Evolutionary conservation across 2,329 filamentous ascomycete species (phyloP), one percentile per base, ranked within the genome.

Genomic region (Cadophora sp.): DNA sequence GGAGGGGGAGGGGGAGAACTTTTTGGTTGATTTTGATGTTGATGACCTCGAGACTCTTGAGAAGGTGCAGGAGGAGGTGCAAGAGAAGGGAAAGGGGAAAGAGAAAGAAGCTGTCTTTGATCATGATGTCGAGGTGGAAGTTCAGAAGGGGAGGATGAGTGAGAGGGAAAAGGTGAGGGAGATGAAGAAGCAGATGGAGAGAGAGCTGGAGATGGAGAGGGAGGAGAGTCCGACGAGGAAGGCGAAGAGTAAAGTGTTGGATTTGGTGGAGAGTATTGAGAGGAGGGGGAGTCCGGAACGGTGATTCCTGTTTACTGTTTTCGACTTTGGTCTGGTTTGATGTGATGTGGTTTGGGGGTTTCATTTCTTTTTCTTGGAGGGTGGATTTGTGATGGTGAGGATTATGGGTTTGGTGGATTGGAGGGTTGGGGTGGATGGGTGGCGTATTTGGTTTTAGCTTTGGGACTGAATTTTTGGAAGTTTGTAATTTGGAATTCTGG

Each of bases 181-280:
- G 43, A 36, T 53, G 11, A 56, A 65, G 27, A 66, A 62, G 24
- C 56, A 47, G 9, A 45, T 41, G 43, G 50, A 22, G 24, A 36
- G 18, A 41, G 30, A 36, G 33, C 53, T n/a, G 30, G 39, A 65
- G 55, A 67, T 63, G 18, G 30, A 18, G 30, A 56, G 53, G 13
- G 13, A 24, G n/a, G 33, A 24, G 6, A 58, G 55, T 64, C 62
- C 65, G 4, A 72, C 59, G 36, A 61, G 66, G 16, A 71, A 66
- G 33, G 64, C 45, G 1, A 63, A 68, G 65, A 65, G 71, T 16
- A 71, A 68, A 27, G 73, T 76, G 1, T 59, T 70, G 30, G 73
- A 74, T 48, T 72, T 75, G 64, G 73, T 76, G 7, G 74, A 75
- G 60, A 68, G 68, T 58, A 67, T 75, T 48, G 74, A 76, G 68